Evolutionary conservation across 2,329 filamentous ascomycete genomes (phyloP).

Genomic region (Colletotrichum caudatum): DNA sequence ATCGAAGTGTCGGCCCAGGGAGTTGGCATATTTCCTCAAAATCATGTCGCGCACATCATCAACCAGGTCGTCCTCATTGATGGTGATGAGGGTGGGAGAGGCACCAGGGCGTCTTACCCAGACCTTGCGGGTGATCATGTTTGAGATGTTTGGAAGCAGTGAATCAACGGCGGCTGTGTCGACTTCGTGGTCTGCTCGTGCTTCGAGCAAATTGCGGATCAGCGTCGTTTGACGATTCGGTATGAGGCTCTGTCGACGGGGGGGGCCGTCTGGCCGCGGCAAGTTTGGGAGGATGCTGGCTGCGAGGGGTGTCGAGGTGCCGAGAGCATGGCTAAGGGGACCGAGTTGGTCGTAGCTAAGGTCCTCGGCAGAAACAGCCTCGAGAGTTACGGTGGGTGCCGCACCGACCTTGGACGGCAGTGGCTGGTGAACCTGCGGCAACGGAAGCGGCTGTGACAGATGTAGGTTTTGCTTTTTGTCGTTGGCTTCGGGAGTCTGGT

Average conservation of each 20-base stretch:
- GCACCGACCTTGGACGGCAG: slow-evolving; percentile 12
- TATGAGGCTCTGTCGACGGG: slow-evolving; percentile 59
- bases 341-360: slow-evolving; percentile 34
- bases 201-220: slow-evolving; percentile 66
- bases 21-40: slow-evolving; percentile 92
- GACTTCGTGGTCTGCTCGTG: slow-evolving; percentile 52
- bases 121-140: slow-evolving; percentile 81
- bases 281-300: slow-evolving; percentile 36
- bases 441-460: slow-evolving; percentile 3
- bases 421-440: slow-evolving; percentile 12
- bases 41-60: slow-evolving; percentile 96
- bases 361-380: slow-evolving; percentile 17
- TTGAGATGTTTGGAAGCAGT: slow-evolving; percentile 55
- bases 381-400: slow-evolving; percentile 23
- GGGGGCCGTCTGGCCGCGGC: slow-evolving; percentile 46
- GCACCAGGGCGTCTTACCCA: slow-evolving; percentile 92
- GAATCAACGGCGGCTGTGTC: slow-evolving; percentile 54
- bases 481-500: slow-evolving; percentile 30
- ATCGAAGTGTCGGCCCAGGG: slow-evolving; percentile 88
- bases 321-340: slow-evolving; percentile 39
- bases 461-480: slow-evolving; percentile 10
- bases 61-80: slow-evolving; percentile 89
- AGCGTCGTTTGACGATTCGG: slow-evolving; percentile 58
- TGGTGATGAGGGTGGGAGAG: slow-evolving; percentile 87
- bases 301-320: slow-evolving; percentile 36